Conservation (phyloP, 2,329 filamentous ascomycete genomes). For the Hypoxylon sp. region DNA sequence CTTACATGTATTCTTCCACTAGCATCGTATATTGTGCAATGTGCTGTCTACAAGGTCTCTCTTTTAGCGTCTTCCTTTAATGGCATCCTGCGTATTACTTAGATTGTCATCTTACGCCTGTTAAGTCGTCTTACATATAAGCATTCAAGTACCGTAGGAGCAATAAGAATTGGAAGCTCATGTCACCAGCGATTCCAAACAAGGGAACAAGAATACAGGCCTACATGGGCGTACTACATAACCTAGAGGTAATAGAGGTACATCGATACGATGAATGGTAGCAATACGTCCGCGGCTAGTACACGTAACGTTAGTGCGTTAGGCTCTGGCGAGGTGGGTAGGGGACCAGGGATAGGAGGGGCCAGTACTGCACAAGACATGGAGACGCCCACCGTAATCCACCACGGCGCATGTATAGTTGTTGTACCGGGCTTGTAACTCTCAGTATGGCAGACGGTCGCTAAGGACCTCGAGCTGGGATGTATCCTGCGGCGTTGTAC, state of each 20-base stretch:
- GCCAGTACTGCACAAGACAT: slow-evolving; percentile 32
- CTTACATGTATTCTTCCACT: no score
- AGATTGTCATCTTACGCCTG: slow-evolving; percentile 1
- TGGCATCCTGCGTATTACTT: slow-evolving; percentile 10
- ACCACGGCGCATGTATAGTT: slow-evolving; percentile 30
- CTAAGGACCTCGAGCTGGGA: slow-evolving; percentile 16
- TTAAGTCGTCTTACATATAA: slow-evolving; percentile 6
- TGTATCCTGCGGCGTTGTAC: slow-evolving; percentile 29
- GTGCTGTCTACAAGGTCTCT: neutral
- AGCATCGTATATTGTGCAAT: slow-evolving; percentile 24
- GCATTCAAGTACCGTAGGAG: slow-evolving; percentile 24
- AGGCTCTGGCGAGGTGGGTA: slow-evolving; percentile 34
- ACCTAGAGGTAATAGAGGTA: slow-evolving; percentile 9
- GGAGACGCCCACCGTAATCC: slow-evolving; percentile 31
- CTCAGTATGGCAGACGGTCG: slow-evolving; percentile 21
- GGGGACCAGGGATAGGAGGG: slow-evolving; percentile 26
- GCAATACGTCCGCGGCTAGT: slow-evolving; percentile 23
- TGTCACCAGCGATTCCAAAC: slow-evolving; percentile 12
- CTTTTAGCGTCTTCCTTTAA: slow-evolving; percentile 9
- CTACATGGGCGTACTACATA: neutral
- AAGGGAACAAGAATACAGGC: slow-evolving; percentile 12
- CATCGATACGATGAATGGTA: slow-evolving; percentile 20
- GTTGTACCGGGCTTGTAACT: slow-evolving; percentile 29
- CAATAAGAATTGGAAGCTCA: slow-evolving; percentile 26
- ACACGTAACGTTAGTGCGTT: slow-evolving; percentile 41